phyloP scores from a whole-genome alignment of 805 yeast species.

The Blastobotrys chiropterorum region DNA sequence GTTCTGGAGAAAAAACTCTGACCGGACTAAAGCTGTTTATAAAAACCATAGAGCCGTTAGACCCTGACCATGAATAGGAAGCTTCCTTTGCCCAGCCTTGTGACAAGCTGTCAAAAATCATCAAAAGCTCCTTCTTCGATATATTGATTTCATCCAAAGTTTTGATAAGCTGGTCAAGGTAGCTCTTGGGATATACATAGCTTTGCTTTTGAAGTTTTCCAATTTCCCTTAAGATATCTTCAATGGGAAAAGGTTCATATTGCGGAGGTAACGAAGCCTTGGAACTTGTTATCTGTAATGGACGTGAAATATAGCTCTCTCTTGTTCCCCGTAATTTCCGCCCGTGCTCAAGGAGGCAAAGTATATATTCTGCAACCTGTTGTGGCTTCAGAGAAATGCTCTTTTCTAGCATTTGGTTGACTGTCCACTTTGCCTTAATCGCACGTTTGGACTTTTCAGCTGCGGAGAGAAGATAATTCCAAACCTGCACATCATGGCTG shows the following conservation, averaged over 20 bases:
- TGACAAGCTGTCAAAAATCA: neutral
- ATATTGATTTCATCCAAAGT: neutral
- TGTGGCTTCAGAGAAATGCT: neutral
- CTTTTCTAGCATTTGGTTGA: neutral
- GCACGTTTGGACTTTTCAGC: neutral
- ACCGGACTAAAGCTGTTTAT: neutral
- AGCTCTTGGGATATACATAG: neutral
- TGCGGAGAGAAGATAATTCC: neutral
- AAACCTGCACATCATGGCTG: neutral
- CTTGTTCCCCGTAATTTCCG: neutral
- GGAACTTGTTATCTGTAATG: neutral
- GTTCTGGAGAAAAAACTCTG: neutral
- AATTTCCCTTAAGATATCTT: neutral
- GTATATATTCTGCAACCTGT: neutral
- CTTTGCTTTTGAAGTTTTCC: neutral
- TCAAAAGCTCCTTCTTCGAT: neutral
- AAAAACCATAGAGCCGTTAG: neutral
- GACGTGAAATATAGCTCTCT: neutral
- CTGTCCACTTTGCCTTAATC: neutral
- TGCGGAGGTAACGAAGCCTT: neutral
- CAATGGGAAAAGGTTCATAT: neutral
- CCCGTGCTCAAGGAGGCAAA: neutral
- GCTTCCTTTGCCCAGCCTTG: neutral
- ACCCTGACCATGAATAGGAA: neutral
- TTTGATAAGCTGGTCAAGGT: neutral